phyloP scores from a whole-genome alignment of 345 rosid species.

The Eucalyptus pauciflora region DNA sequence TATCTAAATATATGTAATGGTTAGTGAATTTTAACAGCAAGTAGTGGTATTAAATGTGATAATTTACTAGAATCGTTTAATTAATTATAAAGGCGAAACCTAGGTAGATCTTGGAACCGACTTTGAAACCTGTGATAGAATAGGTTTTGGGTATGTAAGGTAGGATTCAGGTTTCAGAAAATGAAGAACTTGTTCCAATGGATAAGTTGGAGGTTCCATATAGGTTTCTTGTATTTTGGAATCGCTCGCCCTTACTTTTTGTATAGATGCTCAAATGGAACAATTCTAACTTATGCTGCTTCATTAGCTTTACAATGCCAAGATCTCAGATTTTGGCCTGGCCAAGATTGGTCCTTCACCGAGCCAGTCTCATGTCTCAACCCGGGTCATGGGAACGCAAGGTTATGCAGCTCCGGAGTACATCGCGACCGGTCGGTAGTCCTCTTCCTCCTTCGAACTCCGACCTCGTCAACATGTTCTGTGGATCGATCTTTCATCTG shows the following conservation, averaged over 20 bases:
- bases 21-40: rapidly evolving
- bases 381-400: slow-evolving; percentile 74
- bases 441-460: background rate
- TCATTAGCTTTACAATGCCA: slow-evolving; percentile 61
- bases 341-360: slow-evolving; percentile 89
- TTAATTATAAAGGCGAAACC: too few species aligned
- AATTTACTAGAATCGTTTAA: too few species aligned
- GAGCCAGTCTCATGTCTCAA: slow-evolving; percentile 87
- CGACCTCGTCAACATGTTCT: slow-evolving; percentile 2
- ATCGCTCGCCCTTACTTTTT: background rate
- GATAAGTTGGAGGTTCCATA: too few species aligned
- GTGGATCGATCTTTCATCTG: background rate
- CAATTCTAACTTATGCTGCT: background rate
- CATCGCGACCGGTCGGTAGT: slow-evolving; percentile 23
- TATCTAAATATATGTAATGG: too few species aligned
- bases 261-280: background rate
- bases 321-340: slow-evolving; percentile 87
- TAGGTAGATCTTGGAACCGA: too few species aligned
- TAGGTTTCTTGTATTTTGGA: too few species aligned
- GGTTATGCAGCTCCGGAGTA: slow-evolving; percentile 98
- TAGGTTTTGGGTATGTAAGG: too few species aligned
- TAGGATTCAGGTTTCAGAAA: rapidly evolving
- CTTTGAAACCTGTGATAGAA: too few species aligned
- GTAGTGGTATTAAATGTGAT: too few species aligned
- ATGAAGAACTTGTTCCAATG: rapidly evolving